Conservation (phyloP, 306 rosid species). For the Spatholobus suberectus region DNA sequence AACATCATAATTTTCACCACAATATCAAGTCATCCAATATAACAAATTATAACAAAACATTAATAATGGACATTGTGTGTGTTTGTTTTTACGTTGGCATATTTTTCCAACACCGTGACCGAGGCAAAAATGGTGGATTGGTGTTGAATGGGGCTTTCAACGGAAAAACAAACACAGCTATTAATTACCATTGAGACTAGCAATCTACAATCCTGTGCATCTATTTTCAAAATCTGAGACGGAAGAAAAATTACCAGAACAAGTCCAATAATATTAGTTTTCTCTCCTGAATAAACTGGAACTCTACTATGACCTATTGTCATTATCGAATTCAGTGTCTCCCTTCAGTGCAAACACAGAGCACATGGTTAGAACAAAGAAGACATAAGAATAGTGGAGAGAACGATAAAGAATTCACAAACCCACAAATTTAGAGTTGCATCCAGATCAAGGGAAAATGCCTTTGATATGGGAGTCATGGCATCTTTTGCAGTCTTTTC, state of each 20-base stretch:
- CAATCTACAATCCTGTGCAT: slow-evolving; percentile 24
- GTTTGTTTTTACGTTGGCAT: too few relatives aligned
- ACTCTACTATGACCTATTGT: slow-evolving; percentile 95
- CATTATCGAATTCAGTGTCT: slow-evolving; percentile 86
- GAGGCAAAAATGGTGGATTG: too few relatives aligned
- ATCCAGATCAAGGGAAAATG: slow-evolving; percentile 97
- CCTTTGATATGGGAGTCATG: slow-evolving; percentile 93
- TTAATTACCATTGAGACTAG: neutral
- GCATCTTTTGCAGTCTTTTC: slow-evolving; percentile 98
- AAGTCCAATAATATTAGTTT: slow-evolving; percentile 85
- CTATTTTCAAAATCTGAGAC: slow-evolving; percentile 15
- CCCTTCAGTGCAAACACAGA: slow-evolving; percentile 65
- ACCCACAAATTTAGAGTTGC: slow-evolving; percentile 91
- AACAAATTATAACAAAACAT: neutral
- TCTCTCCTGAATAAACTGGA: slow-evolving; percentile 82
- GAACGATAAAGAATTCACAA: slow-evolving; percentile 48
- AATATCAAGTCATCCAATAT: slow-evolving; percentile 11
- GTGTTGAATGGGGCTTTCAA: too few relatives aligned
- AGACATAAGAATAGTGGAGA: slow-evolving; percentile 35
- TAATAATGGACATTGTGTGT: too few relatives aligned
- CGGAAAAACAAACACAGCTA: too few relatives aligned
- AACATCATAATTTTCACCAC: neutral
- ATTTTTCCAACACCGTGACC: too few relatives aligned
- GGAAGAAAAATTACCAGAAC: slow-evolving; percentile 75
- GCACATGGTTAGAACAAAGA: slow-evolving; percentile 39